Conservation (phyloP, 2,329 filamentous ascomycete genomes). For the Penicillium occitanis region DNA sequence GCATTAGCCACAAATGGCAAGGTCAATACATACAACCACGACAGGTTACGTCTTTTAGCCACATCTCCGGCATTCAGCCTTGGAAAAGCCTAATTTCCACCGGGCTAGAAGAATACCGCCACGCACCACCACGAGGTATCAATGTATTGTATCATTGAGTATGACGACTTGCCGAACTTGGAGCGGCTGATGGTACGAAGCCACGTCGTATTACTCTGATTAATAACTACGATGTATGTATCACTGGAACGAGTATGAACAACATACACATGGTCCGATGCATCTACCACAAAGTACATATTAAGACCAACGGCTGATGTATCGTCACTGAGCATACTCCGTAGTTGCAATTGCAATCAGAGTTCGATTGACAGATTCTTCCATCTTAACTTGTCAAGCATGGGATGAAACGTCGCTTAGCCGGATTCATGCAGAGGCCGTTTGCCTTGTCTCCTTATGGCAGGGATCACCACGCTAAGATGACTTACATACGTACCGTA, state of each 20-base stretch:
- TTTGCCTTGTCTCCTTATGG: background rate
- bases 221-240: background rate
- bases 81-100: background rate
- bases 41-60: background rate
- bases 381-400: background rate
- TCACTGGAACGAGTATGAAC: background rate
- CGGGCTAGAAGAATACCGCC: background rate
- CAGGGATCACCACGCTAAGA: slow-evolving; percentile 1
- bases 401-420: slow-evolving; percentile 7
- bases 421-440: background rate
- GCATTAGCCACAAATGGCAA: background rate
- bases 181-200: slow-evolving; percentile 2
- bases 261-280: background rate
- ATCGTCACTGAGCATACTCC: background rate
- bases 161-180: background rate
- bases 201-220: background rate
- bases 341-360: background rate
- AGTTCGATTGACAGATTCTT: background rate
- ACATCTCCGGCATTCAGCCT: too few relatives aligned
- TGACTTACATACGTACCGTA: background rate
- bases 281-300: background rate
- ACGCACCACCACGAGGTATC: background rate
- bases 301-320: background rate
- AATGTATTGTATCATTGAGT: too few relatives aligned
- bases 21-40: background rate